Base-by-base conservation (phyloP, 2,329 filamentous ascomycete species). In the Shiraia sp. region DNA sequence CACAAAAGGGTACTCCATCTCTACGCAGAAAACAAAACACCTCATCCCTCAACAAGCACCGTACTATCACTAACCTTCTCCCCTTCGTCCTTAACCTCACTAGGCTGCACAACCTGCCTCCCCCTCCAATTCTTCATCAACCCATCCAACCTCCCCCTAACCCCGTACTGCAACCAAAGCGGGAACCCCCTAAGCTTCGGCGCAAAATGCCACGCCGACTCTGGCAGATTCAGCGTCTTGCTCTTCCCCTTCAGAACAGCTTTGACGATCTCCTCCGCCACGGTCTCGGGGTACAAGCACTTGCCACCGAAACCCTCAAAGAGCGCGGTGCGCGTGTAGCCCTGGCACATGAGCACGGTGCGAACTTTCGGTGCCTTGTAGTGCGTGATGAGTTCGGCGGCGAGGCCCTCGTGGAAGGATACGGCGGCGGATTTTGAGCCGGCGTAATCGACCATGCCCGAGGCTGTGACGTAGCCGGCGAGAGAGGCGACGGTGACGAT, bases 401-500 rank as follows among this genome's bases (percentile, higher is more conserved):
- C 19, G n/a, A 73, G 59, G 8, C 75, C 86, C 61, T 90, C 85
- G 59, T 89, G 85, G 65, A 90, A 85, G 2, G 80, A 72, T 15
- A 87, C 63, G 1, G 83, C 79, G 0, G 82, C 85, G 1, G 85
- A 79, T 69, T 90, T 90, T 50, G 77, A 79, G 6, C 81, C 76
- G 2, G 76, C 58, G 68, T 90, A 90, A 68, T 88, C 85, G 26
- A 84, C 79, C 75, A 88, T 79, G 53, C 77, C 77, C 3, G 85
- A 80, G 0, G 81, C 77, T 1, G 78, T 73, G 6, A 82, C 53
- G 69, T 80, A 87, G 10, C 79, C 78, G 0, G 85, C 84, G 34
- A 81, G 74, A 2, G 79, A 83, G 10, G 86, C 81, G 15, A 90
- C 77, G 0, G 83, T 89, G 15, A 89, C 83, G 28, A 90, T 66